Base-by-base conservation (phyloP, 208 protist genomes). In the Trypanosoma cruzi region DNA sequence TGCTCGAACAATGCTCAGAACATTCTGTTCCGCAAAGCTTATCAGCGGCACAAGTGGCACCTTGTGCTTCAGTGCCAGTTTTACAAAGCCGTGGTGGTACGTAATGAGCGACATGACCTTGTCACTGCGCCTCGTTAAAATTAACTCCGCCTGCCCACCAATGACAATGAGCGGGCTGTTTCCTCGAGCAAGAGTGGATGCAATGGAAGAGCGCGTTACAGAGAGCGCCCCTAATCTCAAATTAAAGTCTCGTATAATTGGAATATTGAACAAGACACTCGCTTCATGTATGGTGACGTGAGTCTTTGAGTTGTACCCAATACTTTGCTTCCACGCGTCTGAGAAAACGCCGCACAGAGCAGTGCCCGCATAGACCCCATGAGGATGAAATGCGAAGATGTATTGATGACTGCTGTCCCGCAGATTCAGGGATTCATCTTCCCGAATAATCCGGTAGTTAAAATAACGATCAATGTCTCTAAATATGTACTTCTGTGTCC, bases 111-210 rank as follows among this genome's bases (percentile, higher is more conserved):
- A 83, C 79, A 95, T 82, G 24, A 71, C 67, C 40, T 31, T 71
- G 22, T 73, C 13, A 59, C 84, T 89, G 24, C 80, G 34, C 64
- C 64, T 13, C 24, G 87, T 86, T 67, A 81, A 78, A 36, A 93
- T 62, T 86, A 96, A 93, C 81, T 96, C 92, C 1, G 92, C 84
- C 75, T 96, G 92, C 16, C 92, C 92, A 29, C 92, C 92, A 6
- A 84, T 90, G 20, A 96, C 92, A 46, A 96, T 84, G 34, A 95
- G 18, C 5, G 81, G 65, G 60, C 89, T 90, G 75, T 92, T 89
- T 29, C 89, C 92, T 20, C 72, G 71, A 22, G 71, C 42, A 34
- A 95, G 71, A 58, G 79, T 93, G 22, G 70, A 65, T 44, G 80
- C 77, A 42, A 95, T 79, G 31, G 71, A 68, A 16, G 67, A 54